Base-by-base conservation (phyloP, 768 basidiomycete species). In the Tricholoma flavovirens region DNA sequence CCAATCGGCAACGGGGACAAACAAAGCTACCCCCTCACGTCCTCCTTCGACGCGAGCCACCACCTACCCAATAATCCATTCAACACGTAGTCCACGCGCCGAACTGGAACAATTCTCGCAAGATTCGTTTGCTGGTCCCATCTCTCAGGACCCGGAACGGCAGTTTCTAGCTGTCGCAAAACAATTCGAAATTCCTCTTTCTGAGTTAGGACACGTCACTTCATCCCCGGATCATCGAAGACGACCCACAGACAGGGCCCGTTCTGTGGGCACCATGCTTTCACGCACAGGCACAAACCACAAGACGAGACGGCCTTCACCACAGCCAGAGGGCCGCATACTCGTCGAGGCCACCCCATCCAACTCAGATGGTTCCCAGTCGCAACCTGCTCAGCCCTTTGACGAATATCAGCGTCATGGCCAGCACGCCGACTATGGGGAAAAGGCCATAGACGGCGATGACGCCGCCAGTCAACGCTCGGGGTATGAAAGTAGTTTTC, bases 121-220 rank as follows among this genome's bases (percentile, higher is more conserved):
- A 65, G 86, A 87, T 65, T 88, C 87, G 2, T 86, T 88, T 57
- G 83, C 76, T 38, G 80, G 75, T 32, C 73, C 74, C 33, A 58
- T 76, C n/a, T 74, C 78, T 1, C 73, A 76, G 35, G 77, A 84
- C 56, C 76, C 75, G 8, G 75, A 76, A 26, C 72, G 75, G 52
- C 68, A 66, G 24, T 80, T 76, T 59, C 59, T 85, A 4, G 75
- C 78, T 12, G 66, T 68, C 14, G 68, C 77, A 3, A 79, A 77
- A 58, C 73, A 77, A 51, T 84, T 88, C 51, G 66, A 77, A 42
- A 68, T 82, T 17, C 87, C 87, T 53, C 69, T 88, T 46, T 79
- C 81, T 29, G 79, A 84, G 59, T 73, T 86, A 15, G 80, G 71
- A 51, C 72, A 66, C 58, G 59, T 59, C 19, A 42, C 56, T 42